Evolutionary conservation across 306 rosid genomes (phyloP).

Genomic region (Casuarina cunninghamiana): DNA sequence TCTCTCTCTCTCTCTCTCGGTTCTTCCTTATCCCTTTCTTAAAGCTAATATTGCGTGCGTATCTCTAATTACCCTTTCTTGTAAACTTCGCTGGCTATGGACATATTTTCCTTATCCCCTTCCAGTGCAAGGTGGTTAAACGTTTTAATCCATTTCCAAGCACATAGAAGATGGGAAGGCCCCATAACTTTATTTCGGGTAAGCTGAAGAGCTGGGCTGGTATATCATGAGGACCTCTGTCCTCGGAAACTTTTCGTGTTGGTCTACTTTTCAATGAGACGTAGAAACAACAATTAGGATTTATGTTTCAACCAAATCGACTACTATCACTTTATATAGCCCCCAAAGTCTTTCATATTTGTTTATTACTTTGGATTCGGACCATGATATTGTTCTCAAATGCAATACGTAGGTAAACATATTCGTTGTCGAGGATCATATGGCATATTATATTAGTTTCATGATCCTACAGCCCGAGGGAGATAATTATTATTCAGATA

Average conservation of each 20-base stretch:
- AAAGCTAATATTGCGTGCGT: neutral
- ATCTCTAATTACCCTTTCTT: neutral
- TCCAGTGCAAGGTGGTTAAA: neutral
- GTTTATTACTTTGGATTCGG: neutral
- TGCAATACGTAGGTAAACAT: too few species aligned
- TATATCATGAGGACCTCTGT: neutral
- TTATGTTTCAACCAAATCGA: too few species aligned
- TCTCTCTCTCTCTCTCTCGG: neutral
- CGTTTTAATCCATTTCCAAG: neutral
- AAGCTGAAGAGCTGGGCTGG: neutral
- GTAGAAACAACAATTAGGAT: too few species aligned
- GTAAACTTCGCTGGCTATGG: neutral
- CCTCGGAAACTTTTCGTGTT: too few species aligned
- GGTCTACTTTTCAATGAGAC: too few species aligned
- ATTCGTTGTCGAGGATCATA: too few species aligned
- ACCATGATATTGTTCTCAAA: neutral
- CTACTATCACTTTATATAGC: too few species aligned
- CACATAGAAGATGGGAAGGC: neutral
- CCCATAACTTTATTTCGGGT: too few species aligned
- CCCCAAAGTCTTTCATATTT: too few species aligned
- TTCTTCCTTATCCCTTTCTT: neutral
- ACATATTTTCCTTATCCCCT: too few species aligned
- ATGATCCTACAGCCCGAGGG: neutral
- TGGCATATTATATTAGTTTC: neutral
- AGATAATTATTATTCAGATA: neutral